A percentile compares a stretch with the other conserved stretches of the same genome.
Conservation (phyloP, 2,329 filamentous ascomycete genomes). For the Graphilbum fragrans region DNA sequence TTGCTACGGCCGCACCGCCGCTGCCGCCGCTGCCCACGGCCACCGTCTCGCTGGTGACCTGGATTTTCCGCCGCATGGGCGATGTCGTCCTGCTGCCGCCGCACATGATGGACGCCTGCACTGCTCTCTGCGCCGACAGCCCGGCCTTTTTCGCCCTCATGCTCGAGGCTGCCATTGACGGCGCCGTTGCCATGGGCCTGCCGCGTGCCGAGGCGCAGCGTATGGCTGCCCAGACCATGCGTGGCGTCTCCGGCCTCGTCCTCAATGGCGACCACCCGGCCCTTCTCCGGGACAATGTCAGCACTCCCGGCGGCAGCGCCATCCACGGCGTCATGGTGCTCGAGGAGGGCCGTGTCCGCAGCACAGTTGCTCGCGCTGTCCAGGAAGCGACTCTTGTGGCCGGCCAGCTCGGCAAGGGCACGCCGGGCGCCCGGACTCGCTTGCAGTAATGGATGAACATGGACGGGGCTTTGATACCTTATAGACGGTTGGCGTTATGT, state of each 20-base stretch:
- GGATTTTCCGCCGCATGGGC: slow-evolving; percentile 68
- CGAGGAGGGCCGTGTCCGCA: slow-evolving; percentile 60
- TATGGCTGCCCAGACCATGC: slow-evolving; percentile 73
- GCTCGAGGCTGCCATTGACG: slow-evolving; percentile 64
- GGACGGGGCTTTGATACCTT: too few species aligned
- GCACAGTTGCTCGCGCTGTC: slow-evolving; percentile 54
- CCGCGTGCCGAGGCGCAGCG: slow-evolving; percentile 59
- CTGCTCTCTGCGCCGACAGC: slow-evolving; percentile 61
- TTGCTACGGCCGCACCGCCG: slow-evolving; percentile 40
- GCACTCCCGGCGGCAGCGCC: slow-evolving; percentile 65
- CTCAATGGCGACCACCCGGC: slow-evolving; percentile 62
- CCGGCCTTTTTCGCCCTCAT: slow-evolving; percentile 68
- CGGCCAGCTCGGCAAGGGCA: slow-evolving; percentile 48
- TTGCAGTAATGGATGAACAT: too few species aligned
- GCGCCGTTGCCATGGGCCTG: slow-evolving; percentile 67
- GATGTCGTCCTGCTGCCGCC: slow-evolving; percentile 57
- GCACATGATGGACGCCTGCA: slow-evolving; percentile 58
- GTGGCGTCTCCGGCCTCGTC: slow-evolving; percentile 58
- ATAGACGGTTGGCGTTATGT: too few species aligned
- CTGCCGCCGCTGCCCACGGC: slow-evolving; percentile 41
- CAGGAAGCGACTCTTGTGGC: slow-evolving; percentile 60
- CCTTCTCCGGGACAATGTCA: slow-evolving; percentile 63
- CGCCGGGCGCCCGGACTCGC: slow-evolving; percentile 22
- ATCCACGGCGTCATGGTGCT: slow-evolving; percentile 62
- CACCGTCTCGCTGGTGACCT: slow-evolving; percentile 49